Evolutionary conservation across 1,284 basidiomycete genomes (phyloP).

Genomic region (Thecaphora thlaspeos): DNA sequence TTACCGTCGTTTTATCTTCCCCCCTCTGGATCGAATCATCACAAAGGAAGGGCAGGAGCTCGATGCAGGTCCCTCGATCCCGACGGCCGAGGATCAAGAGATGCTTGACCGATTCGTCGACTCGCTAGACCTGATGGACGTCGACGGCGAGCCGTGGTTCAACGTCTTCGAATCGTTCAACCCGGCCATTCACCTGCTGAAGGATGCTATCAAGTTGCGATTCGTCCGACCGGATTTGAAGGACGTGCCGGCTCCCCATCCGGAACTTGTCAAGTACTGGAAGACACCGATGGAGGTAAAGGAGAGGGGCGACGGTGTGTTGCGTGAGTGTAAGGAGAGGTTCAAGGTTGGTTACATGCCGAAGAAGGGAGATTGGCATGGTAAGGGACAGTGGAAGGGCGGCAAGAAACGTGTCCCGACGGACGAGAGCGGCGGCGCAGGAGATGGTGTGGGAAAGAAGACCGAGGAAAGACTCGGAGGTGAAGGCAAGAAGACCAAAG

Average conservation of each 20-base stretch:
- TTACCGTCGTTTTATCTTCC: conserved; percentile 79
- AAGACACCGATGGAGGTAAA: conserved; percentile 71
- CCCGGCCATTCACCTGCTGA: conserved; percentile 83
- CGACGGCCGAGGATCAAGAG: conserved; percentile 73
- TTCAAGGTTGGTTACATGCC: conserved; percentile 31
- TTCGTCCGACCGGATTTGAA: conserved; percentile 71
- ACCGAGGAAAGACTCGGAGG: background rate
- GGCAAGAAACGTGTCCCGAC: too few relatives aligned
- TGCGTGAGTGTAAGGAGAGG: conserved; percentile 10
- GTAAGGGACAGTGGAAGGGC: too few relatives aligned
- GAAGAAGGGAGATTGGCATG: conserved; percentile 22
- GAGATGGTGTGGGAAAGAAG: background rate
- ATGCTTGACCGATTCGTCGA: conserved; percentile 85
- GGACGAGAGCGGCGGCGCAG: too few relatives aligned
- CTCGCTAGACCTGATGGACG: conserved; percentile 73
- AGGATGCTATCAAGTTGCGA: conserved; percentile 86
- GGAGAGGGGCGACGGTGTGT: background rate
- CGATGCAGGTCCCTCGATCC: conserved; percentile 75
- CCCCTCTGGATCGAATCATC: conserved; percentile 73
- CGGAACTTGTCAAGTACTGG: conserved; percentile 78
- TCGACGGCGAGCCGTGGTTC: conserved; percentile 76
- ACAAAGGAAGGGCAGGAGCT: conserved; percentile 74
- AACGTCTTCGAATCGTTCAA: conserved; percentile 76
- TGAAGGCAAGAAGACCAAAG: conserved; percentile 5
- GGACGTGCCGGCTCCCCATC: conserved; percentile 79